Evolutionary conservation across 192 early-diverging fungal genomes (phyloP), one percentile per base, ranked within the genome.

Genomic region (Gamsiella multidivaricata): DNA sequence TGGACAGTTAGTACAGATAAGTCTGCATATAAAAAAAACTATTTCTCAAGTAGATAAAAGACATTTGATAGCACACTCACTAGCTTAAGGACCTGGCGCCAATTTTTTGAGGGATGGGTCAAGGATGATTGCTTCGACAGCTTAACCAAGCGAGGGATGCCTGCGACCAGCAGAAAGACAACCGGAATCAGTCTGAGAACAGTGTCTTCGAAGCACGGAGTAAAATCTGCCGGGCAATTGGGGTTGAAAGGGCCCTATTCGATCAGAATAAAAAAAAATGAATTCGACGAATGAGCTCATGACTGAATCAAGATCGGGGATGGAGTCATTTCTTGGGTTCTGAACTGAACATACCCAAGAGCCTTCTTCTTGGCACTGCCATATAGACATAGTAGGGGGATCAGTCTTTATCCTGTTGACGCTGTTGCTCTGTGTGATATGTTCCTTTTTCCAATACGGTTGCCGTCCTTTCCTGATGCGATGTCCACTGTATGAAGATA

Each of bases 201-300:
- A 0, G 69, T 73, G 49, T 82, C 81, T 32, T 82, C 81, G 47
- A 82, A 82, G 59, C 81, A 82, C 12, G 81, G 70, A 6, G 81
- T 79, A 25, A 82, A 73, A 45, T 82, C 81, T 9, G 62, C 53
- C 5, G 69, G 53, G 31, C 81, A 79, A 14, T 68, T 53, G 10
- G 69, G 64, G 50, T 79, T 67, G 36, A 70, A 71, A 7, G 81
- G 81, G 15, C 81, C 81, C 81, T 82, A 70, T 12, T 18, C 10
- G n/a, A 45, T 0, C 6, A 5, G 39, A 7, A 62, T 7, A 39
- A 54, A 8, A 12, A 15, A 0, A 4, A 11, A 9, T 31, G 34
- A 32, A 41, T 33, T 11, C 20, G 31, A 25, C 14, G 7, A 37
- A 25, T 22, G 12, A 20, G 2, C 43, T 61, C 25, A 0, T 18